Percentiles rank a stretch among this genome's conserved stretches.
phyloP scores from a whole-genome alignment of 2,329 filamentous ascomycete genomes.

The Nemania sp. region DNA sequence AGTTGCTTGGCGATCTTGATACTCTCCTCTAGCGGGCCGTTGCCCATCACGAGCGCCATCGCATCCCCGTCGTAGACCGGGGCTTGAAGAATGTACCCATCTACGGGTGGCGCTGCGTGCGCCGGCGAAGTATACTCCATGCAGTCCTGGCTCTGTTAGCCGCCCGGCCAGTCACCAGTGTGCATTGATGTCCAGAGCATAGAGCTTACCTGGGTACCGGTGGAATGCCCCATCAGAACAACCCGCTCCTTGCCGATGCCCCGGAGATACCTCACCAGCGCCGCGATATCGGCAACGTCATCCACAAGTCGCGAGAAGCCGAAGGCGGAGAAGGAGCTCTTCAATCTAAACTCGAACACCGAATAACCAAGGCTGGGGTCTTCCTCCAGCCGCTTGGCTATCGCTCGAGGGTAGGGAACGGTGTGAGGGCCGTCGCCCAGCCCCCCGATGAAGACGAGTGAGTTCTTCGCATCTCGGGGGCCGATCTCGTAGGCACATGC shows the following conservation, averaged over 20 bases:
- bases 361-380: constrained; percentile 51
- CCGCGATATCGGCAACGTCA: constrained; percentile 59
- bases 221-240: constrained; percentile 63
- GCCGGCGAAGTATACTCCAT: constrained; percentile 57
- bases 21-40: constrained; percentile 49
- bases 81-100: constrained; percentile 80
- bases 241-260: constrained; percentile 54
- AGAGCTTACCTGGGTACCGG: constrained; percentile 57
- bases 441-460: constrained; percentile 71
- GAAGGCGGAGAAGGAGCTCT: constrained; percentile 58
- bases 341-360: constrained; percentile 60
- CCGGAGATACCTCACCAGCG: constrained; percentile 59
- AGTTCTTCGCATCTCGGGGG: constrained; percentile 52
- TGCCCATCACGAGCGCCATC: constrained; percentile 50
- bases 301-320: constrained; percentile 55
- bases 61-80: constrained; percentile 78
- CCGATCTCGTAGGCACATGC: constrained; percentile 56
- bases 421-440: constrained; percentile 72
- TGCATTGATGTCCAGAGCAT: not conserved
- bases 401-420: constrained; percentile 57
- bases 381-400: constrained; percentile 51
- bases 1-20: constrained; percentile 57
- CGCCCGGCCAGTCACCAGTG: not conserved
- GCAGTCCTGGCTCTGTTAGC: constrained; percentile 51
- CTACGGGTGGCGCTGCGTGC: constrained; percentile 56